phyloP scores from a whole-genome alignment of 257 asterid species.

The Prunella vulgaris region DNA sequence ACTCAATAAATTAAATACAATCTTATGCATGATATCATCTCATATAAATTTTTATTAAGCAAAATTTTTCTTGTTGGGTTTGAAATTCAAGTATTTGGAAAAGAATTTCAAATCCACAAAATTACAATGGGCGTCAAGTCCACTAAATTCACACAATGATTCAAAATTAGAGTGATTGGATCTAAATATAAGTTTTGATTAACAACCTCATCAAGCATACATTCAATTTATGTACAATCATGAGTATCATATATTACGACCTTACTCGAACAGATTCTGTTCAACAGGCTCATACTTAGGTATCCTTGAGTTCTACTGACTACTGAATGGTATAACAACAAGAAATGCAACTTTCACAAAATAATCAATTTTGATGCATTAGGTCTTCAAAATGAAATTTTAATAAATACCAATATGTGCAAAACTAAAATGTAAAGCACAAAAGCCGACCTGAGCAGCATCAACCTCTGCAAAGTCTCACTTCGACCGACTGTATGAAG shows the following conservation, averaged over 20 bases:
- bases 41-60: too few species aligned
- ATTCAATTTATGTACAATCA: conserved; percentile 26
- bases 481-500: conserved; percentile 43
- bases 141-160: neutral
- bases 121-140: neutral
- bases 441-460: conserved; percentile 83
- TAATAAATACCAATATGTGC: conserved; percentile 82
- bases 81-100: neutral
- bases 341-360: conserved; percentile 12
- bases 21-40: too few species aligned
- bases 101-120: neutral
- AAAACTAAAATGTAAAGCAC: conserved; percentile 70
- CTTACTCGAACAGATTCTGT: too few species aligned
- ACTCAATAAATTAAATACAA: too few species aligned
- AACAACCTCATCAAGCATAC: conserved; percentile 5
- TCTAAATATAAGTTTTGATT: neutral
- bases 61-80: too few species aligned
- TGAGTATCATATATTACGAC: neutral
- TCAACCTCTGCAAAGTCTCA: conserved; percentile 67
- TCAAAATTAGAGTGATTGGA: neutral
- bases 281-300: neutral
- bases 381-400: conserved; percentile 52
- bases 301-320: neutral
- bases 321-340: neutral
- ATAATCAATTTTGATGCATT: conserved; percentile 3